Evolutionary conservation across 805 yeast species (phyloP), one percentile per base, ranked within the genome.

Genomic region (Nakazawaea anatomiae): DNA sequence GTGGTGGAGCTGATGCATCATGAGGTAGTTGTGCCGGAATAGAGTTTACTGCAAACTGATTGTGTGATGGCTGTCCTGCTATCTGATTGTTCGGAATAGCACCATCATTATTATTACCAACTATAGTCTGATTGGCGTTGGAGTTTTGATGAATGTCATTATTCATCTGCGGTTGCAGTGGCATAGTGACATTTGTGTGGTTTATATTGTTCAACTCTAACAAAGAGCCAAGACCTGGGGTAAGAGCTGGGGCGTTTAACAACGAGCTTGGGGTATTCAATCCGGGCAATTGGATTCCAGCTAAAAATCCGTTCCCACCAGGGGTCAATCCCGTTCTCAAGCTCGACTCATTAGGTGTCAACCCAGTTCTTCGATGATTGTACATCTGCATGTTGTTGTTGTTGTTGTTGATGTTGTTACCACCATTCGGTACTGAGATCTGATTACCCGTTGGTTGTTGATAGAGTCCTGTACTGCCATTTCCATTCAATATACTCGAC

Each of bases 261-360:
- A 51, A 31, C 6, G 53, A 36, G 29, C 41, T 42, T 18, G 53
- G 53, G 3, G 53, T 51, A 38, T 51, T 64, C 55, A 64, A 64
- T 47, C 69, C 76, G 36, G 61, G 77, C 53, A 59, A 64, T 52
- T 54, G 73, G 46, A 50, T 69, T 62, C 18, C 67, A 65, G 6
- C 67, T 59, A 28, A 63, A 57, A 29, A 71, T 66, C 39, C 68
- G 63, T 51, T 73, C n/a, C 71, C 75, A 1, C 83, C 87, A 0
- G 91, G 91, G 0, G 91, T 83, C 30, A 85, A 63, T 0, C 94
- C 92, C 0, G 87, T 73, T 56, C 96, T 73, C 46, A 88, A 57
- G 46, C 82, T 76, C 5, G 89, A 79, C 61, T 87, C 95, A 63
- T 83, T 86, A 3, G 94, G 94, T 0, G 90, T 84, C 44, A 88